Percentiles rank a stretch among this genome's conserved stretches.
These are phyloP conservation scores for Neoascochyta sp. DNA, from an alignment of 2,329 filamentous ascomycete genomes.

Conservation along the genomic window DNA sequence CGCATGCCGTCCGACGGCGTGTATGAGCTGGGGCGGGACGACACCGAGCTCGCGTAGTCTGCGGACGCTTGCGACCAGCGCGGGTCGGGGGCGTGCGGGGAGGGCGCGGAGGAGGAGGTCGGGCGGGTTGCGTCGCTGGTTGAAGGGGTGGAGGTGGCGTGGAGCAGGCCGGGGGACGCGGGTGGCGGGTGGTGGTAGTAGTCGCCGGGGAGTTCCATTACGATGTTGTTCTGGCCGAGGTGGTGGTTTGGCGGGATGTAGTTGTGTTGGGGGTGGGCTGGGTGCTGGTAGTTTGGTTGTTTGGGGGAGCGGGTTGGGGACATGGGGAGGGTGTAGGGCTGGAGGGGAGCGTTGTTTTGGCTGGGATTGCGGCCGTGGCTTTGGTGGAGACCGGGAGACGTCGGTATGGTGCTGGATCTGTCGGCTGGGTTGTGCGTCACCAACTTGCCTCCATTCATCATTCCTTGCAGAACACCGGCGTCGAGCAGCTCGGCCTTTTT, in stretches of 20 bases:
- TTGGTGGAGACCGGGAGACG: conserved; percentile 4
- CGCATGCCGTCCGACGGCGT: conserved; percentile 33
- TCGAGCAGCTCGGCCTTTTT: conserved; percentile 69
- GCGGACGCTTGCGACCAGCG: conserved; percentile 33
- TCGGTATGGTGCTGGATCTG: conserved; percentile 12
- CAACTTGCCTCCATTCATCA: conserved; percentile 63
- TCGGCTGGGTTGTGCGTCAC: conserved; percentile 55
- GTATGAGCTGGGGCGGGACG: conserved; percentile 37
- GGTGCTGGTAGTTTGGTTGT: conserved; percentile 7
- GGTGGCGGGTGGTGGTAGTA: conserved; percentile 37
- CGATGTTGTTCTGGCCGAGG: conserved; percentile 27
- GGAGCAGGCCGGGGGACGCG: conserved; percentile 23
- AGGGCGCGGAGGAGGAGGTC: conserved; percentile 17
- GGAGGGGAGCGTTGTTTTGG: conserved; percentile 19
- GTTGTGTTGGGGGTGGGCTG: conserved; percentile 5
- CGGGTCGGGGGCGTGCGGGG: conserved; percentile 25
- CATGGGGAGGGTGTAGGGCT: conserved; percentile 26
- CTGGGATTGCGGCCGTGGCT: conserved; percentile 10
- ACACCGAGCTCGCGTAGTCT: conserved; percentile 24
- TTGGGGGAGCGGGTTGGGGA: conserved; percentile 23
- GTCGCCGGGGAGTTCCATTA: conserved; percentile 45
- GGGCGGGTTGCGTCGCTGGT: conserved; percentile 20
- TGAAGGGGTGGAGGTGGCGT: conserved; percentile 11
- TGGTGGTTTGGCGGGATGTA: conserved; percentile 19
- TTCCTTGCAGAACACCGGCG: conserved; percentile 61